Evolutionary conservation across 164 flowering plant genomes (phyloP), one percentile per base, ranked within the genome.

Genomic region (Akebia trifoliata): DNA sequence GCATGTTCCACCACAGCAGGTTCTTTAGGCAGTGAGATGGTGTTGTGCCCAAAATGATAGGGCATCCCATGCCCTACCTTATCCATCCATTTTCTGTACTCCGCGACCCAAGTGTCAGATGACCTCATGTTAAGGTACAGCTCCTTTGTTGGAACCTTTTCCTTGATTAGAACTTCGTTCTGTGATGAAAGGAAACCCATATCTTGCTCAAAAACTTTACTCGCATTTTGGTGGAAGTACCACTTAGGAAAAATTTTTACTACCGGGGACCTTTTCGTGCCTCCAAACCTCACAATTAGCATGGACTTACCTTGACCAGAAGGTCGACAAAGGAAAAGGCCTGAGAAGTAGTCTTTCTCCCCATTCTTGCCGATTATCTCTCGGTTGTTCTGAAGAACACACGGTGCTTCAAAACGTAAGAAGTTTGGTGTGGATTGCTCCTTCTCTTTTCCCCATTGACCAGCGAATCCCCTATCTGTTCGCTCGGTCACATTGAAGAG

Each of bases 121-220:
- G 96, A 93, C 65, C 54, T 80, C 37, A 93, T 38, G 42, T 83
- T 90, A 5, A 93, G 72, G 65, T 93, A 93, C 22, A 93, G 63
- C 38, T 79, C 67, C 61, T 76, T 84, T 4, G 96, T 90, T 12
- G 99, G 97, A 18, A 83, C 82, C 43, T 81, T 87, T 63, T 84
- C 97, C 61, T 75, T 87, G 64, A 89, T 70, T 8, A 93, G 74
- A 32, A 78, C 72, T 68, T 87, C 95, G 59, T 93, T 93, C 48
- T 93, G 98, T 17, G 98, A 93, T 15, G 98, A 93, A 0, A 93
- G 83, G 50, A 93, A 93, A 4, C 98, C 99, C 99, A 93, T 93
- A 54, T 93, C 99, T 78, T 93, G 96, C 74, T 93, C 99, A 12
- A 93, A 90, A 24, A 93, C 99, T 74, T 81, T 93, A 56, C 94